Percentiles rank a stretch among this genome's conserved stretches.
Conservation (phyloP, 352 stramenopile species). For the Vaucheria bursata region DNA sequence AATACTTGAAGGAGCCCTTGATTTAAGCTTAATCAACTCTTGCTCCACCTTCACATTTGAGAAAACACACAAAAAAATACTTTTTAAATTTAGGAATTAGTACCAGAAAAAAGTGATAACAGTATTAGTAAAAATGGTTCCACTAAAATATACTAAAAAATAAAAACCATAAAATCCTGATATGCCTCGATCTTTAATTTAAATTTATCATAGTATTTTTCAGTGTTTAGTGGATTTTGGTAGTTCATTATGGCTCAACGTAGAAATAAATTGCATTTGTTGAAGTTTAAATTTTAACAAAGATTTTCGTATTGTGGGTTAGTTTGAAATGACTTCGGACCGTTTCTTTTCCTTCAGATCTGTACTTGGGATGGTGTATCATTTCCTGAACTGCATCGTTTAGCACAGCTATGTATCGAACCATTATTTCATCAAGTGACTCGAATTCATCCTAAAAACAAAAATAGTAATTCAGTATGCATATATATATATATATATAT, state of each 20-base stretch:
- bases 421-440: conserved; percentile 51
- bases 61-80: background rate
- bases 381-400: conserved; percentile 48
- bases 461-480: conserved; percentile 44
- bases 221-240: too few species aligned
- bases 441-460: conserved; percentile 47
- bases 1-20: conserved; percentile 27
- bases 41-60: conserved; percentile 23
- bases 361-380: conserved; percentile 27
- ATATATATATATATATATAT: conserved; percentile 11
- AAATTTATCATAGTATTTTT: too few species aligned
- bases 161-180: too few species aligned
- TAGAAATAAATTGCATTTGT: background rate
- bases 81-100: background rate
- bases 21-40: conserved; percentile 19
- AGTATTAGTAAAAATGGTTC: too few species aligned
- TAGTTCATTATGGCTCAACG: too few species aligned
- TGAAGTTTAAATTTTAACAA: background rate
- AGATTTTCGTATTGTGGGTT: background rate
- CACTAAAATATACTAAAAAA: too few species aligned
- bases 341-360: background rate
- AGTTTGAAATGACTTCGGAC: background rate
- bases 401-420: conserved; percentile 45
- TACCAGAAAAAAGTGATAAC: too few species aligned
- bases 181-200: too few species aligned